Conservation (phyloP, 306 rosid species). For the Alnus rubra region DNA sequence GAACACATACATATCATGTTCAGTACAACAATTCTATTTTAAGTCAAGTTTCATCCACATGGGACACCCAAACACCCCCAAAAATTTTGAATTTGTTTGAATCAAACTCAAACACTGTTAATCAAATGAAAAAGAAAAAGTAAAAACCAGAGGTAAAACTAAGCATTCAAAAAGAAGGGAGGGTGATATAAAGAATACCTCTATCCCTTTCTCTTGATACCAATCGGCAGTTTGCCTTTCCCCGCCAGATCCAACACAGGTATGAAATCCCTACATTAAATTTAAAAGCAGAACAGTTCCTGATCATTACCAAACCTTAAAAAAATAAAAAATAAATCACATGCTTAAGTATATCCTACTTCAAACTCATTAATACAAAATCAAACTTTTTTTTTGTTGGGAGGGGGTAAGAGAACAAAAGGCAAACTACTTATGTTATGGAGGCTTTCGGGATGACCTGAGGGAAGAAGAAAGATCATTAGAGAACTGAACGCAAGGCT, state of each 20-base stretch:
- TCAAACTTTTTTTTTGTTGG: too few relatives aligned
- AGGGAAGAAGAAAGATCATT: too few relatives aligned
- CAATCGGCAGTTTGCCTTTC: constrained; percentile 93
- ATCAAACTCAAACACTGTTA: not conserved
- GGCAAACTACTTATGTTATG: too few relatives aligned
- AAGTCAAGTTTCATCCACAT: not conserved
- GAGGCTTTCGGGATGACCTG: too few relatives aligned
- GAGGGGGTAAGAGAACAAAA: too few relatives aligned
- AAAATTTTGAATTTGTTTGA: too few relatives aligned
- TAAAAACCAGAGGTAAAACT: not conserved
- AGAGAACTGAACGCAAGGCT: too few relatives aligned
- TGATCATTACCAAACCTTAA: too few relatives aligned
- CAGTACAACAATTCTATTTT: not conserved
- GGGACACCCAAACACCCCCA: not conserved
- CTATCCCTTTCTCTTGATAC: constrained; percentile 87
- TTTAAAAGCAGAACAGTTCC: not conserved
- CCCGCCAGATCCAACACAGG: constrained; percentile 98
- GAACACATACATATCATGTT: not conserved
- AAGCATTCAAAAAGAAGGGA: not conserved
- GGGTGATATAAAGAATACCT: constrained; percentile 47
- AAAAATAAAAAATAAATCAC: too few relatives aligned
- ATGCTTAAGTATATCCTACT: too few relatives aligned
- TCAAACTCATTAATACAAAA: too few relatives aligned
- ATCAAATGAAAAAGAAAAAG: not conserved
- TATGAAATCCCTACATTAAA: constrained; percentile 75